A percentile compares a stretch with the other conserved stretches of the same genome.
Evolutionary conservation across 1,284 basidiomycete genomes (phyloP).

Genomic region (Trichosporon sp.): DNA sequence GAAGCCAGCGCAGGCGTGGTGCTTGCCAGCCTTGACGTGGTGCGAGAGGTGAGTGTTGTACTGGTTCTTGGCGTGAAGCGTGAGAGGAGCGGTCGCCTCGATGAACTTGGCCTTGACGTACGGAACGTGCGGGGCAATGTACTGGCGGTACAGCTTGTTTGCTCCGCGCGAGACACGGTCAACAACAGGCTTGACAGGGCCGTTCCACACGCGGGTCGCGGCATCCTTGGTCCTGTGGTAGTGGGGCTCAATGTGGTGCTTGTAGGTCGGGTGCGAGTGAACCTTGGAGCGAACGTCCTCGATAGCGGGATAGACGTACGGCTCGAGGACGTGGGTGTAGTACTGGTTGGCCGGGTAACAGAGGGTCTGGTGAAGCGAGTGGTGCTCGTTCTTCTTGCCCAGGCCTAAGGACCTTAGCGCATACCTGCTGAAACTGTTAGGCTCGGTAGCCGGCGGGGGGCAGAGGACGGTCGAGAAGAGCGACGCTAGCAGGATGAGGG

Average conservation of each 20-base stretch:
- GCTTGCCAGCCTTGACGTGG: slow-evolving; percentile 37
- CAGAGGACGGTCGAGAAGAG: slow-evolving; percentile 52
- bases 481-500: slow-evolving; percentile 47
- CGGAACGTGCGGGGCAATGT: slow-evolving; percentile 50
- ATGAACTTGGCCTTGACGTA: slow-evolving; percentile 41
- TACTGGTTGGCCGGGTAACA: slow-evolving; percentile 54
- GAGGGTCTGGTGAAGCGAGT: slow-evolving; percentile 42
- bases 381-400: slow-evolving; percentile 29
- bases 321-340: slow-evolving; percentile 44
- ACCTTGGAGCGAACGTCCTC: slow-evolving; percentile 38
- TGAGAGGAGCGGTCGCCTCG: slow-evolving; percentile 44
- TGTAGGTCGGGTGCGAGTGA: slow-evolving; percentile 38
- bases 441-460: slow-evolving; percentile 38
- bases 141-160: slow-evolving; percentile 45
- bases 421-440: slow-evolving; percentile 39
- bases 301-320: slow-evolving; percentile 44
- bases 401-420: slow-evolving; percentile 46
- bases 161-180: slow-evolving; percentile 38
- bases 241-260: slow-evolving; percentile 39
- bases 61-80: slow-evolving; percentile 35
- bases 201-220: slow-evolving; percentile 38
- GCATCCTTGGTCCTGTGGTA: slow-evolving; percentile 27
- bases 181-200: slow-evolving; percentile 48
- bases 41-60: slow-evolving; percentile 37
- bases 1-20: slow-evolving; percentile 33